Base-by-base conservation (phyloP, 495 filamentous ascomycete genomes). In the Neurospora tetrasperma region DNA sequence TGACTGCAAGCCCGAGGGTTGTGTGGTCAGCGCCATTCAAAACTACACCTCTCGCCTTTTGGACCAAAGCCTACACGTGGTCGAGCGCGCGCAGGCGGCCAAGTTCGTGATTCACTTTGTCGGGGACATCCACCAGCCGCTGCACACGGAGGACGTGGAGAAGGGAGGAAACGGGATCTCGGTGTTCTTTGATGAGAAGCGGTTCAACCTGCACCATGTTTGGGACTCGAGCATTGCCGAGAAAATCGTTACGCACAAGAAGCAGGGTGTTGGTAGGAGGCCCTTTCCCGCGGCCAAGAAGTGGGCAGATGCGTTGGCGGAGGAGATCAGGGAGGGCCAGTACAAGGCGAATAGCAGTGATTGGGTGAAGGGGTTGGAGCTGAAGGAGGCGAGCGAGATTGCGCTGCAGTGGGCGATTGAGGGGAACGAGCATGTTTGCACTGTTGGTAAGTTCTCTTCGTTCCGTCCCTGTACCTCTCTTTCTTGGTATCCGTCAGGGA, bases 71-170 rank as follows among this genome's bases (percentile, higher is more conserved):
- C 75, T 89, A n/a, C 75, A 74, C 42, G 71, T 74, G 1, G 79
- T 71, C 69, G 82, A 86, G 54, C 81, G 82, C 41, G 76, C 78
- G 31, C 82, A 88, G 73, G 88, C 89, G 0, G 83, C 90, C 70
- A 89, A 89, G 78, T 91, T 89, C 75, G 83, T 92, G 70, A 77
- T 91, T 39, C 90, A 90, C 72, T 90, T 91, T 74, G 77, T 90
- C 38, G 89, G 89, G 66, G 89, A 91, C 74, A 88, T 91, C 72
- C 88, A 90, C 74, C 89, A 91, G 79, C 89, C 89, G 18, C 80
- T 91, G 66, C 89, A 91, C 76, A 86, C 82, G 44, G 89, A 91
- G 77, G 82, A 88, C 69, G 83, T 89, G 2, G 85, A 83, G 0
- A 78, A 84, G 35, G 89, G 89, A 70, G 89, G 89, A 0, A 91